Conservation (phyloP, 1,139 yeast genomes). For the Lodderomyces parapsilosis region DNA sequence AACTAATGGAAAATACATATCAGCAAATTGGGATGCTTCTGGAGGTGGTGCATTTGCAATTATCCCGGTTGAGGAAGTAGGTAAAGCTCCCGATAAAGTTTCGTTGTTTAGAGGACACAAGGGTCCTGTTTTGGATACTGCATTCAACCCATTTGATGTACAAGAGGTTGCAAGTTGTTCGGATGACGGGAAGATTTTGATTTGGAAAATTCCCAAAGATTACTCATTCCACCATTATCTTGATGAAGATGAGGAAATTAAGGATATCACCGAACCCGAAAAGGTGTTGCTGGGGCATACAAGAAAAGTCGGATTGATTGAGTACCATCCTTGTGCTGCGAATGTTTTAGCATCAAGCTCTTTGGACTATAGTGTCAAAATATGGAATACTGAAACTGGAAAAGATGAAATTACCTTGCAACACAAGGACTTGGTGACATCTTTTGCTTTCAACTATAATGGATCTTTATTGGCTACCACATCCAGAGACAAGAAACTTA, state of each 20-base stretch:
- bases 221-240: constrained; percentile 65
- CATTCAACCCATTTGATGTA: constrained; percentile 86
- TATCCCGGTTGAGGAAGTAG: constrained; percentile 79
- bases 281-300: constrained; percentile 80
- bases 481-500: constrained; percentile 85
- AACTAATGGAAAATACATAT: constrained; percentile 73
- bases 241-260: constrained; percentile 61
- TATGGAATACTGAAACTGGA: constrained; percentile 85
- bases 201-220: constrained; percentile 85
- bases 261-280: constrained; percentile 66
- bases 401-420: constrained; percentile 69
- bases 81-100: constrained; percentile 93
- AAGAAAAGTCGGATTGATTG: constrained; percentile 91
- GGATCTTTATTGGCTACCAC: constrained; percentile 87
- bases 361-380: constrained; percentile 82
- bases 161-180: constrained; percentile 78
- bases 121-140: constrained; percentile 92
- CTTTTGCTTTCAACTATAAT: constrained; percentile 85
- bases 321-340: constrained; percentile 85
- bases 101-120: constrained; percentile 95
- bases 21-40: constrained; percentile 90
- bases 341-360: constrained; percentile 88
- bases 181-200: constrained; percentile 84
- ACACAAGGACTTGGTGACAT: constrained; percentile 87
- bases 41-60: constrained; percentile 98